These are phyloP conservation scores for Neoscytalidium dimidiatum DNA, from an alignment of 2,329 filamentous ascomycete genomes.

Conservation along the genomic window DNA sequence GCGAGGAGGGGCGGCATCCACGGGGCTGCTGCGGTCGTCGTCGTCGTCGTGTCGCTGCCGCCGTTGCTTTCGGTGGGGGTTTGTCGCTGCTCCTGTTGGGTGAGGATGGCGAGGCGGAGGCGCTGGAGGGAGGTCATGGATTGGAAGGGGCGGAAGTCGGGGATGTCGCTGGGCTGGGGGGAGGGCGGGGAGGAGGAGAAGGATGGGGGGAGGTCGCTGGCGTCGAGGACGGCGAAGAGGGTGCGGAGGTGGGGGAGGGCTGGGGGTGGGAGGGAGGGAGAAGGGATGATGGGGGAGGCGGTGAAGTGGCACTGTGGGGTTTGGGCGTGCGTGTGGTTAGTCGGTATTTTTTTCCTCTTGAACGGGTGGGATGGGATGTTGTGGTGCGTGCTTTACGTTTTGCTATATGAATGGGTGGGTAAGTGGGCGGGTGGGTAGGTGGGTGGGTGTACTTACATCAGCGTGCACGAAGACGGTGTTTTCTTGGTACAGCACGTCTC, in stretches of 20 bases:
- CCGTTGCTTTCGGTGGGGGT: no score
- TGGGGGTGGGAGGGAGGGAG: not conserved
- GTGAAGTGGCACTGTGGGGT: not conserved
- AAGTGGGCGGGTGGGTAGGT: not conserved
- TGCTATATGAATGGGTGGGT: no score
- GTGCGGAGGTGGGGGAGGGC: not conserved
- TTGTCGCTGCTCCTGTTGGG: not conserved
- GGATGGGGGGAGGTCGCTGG: no score
- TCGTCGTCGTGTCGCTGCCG: no score
- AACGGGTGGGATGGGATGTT: not conserved
- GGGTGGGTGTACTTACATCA: not conserved
- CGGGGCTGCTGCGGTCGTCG: no score
- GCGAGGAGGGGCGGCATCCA: not conserved
- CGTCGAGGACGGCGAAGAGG: conserved; percentile 13
- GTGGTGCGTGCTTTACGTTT: not conserved
- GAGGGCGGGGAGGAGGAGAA: no score
- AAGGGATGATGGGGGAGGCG: conserved; percentile 1
- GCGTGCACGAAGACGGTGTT: conserved; percentile 40
- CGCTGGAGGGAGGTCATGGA: not conserved
- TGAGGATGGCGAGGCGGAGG: conserved; percentile 1
- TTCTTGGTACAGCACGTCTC: conserved; percentile 45
- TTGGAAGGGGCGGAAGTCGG: conserved; percentile 14
- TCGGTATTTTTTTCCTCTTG: no score
- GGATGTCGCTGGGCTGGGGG: not conserved
- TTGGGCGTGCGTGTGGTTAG: not conserved